Conservation (phyloP, 2,329 filamentous ascomycete genomes). For the Epichloe hybrida region DNA sequence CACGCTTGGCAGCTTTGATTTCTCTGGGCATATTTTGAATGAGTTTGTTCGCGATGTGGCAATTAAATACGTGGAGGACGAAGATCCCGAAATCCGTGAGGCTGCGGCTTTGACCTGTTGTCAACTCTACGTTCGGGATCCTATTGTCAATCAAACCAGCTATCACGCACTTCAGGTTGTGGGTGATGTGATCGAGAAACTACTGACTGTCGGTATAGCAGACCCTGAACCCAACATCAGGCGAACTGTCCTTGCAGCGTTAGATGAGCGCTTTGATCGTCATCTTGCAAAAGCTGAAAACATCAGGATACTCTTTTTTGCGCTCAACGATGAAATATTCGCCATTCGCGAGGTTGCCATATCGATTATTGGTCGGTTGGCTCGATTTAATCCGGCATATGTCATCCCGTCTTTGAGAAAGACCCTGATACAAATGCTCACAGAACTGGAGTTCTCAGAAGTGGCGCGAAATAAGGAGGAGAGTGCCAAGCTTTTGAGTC, state of each 20-base stretch:
- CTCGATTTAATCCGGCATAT: slow-evolving; percentile 86
- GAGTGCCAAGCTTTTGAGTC: slow-evolving; percentile 81
- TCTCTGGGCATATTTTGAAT: slow-evolving; percentile 82
- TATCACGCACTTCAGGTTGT: slow-evolving; percentile 95
- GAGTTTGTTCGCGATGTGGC: slow-evolving; percentile 98
- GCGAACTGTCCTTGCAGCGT: slow-evolving; percentile 71
- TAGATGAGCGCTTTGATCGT: slow-evolving; percentile 88
- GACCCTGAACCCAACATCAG: slow-evolving; percentile 84
- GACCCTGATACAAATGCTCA: slow-evolving; percentile 88
- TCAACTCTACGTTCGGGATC: slow-evolving; percentile 91
- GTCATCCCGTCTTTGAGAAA: slow-evolving; percentile 93
- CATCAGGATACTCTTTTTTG: slow-evolving; percentile 87
- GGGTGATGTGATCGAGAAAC: slow-evolving; percentile 91
- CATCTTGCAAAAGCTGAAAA: slow-evolving; percentile 97
- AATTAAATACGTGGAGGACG: slow-evolving; percentile 94
- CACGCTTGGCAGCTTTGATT: slow-evolving; percentile 96
- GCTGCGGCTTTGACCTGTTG: slow-evolving; percentile 94
- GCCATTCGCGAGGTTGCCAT: slow-evolving; percentile 88
- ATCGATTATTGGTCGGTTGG: slow-evolving; percentile 87
- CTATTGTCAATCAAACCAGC: slow-evolving; percentile 95
- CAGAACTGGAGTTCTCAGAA: slow-evolving; percentile 91
- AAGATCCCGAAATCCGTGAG: slow-evolving; percentile 84
- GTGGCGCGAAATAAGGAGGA: slow-evolving; percentile 92
- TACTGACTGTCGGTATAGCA: slow-evolving; percentile 87
- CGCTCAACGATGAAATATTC: slow-evolving; percentile 90